Evolutionary conservation across 805 yeast genomes (phyloP).

Genomic region (Barnettozyma botsteinii): DNA sequence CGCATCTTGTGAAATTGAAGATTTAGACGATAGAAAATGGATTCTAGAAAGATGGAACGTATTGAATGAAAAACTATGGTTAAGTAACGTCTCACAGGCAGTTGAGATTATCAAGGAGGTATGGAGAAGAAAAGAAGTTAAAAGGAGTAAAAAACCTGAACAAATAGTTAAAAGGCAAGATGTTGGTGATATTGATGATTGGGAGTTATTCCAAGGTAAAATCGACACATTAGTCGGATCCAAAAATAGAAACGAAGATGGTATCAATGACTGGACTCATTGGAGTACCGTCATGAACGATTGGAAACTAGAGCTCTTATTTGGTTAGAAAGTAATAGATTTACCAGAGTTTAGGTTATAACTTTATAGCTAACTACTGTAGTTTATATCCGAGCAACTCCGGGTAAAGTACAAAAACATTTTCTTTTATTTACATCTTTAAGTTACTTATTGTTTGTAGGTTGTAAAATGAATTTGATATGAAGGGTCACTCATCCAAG

Average conservation of each 20-base stretch:
- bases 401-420: too few species aligned
- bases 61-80: constrained; percentile 49
- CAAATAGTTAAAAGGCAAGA: neutral
- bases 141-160: neutral
- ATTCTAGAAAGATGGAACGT: constrained; percentile 52
- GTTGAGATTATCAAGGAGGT: constrained; percentile 66
- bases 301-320: constrained; percentile 70
- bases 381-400: too few species aligned
- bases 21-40: constrained; percentile 57
- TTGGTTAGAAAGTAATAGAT: too few species aligned
- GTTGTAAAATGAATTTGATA: neutral
- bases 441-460: too few species aligned
- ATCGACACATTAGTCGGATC: constrained; percentile 20
- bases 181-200: constrained; percentile 5
- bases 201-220: constrained; percentile 22
- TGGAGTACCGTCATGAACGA: constrained; percentile 70
- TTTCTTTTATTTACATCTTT: too few species aligned
- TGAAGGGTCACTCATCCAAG: too few species aligned
- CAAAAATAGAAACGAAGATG: constrained; percentile 31
- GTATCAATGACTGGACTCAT: constrained; percentile 47
- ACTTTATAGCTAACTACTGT: too few species aligned
- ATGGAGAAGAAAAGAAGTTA: constrained; percentile 53
- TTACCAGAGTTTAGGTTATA: too few species aligned
- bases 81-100: constrained; percentile 62
- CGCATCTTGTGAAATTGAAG: constrained; percentile 59